Evolutionary conservation across 257 asterid genomes (phyloP).

Genomic region (Sherardia arvensis): DNA sequence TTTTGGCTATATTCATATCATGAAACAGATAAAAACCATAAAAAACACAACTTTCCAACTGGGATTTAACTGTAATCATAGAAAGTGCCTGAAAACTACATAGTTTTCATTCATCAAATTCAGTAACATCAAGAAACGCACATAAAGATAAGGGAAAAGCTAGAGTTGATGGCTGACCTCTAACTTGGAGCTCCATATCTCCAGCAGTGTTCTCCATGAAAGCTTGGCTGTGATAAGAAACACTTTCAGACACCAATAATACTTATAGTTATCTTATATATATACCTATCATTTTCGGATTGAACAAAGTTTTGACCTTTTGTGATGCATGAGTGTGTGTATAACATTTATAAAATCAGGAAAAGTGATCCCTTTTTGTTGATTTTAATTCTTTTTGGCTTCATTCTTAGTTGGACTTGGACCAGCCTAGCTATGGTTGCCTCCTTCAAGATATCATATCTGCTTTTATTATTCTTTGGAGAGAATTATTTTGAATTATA

Average conservation of each 20-base stretch:
- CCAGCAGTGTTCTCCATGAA: constrained; percentile 17
- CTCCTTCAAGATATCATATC: background rate
- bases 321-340: background rate
- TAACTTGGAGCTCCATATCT: constrained; percentile 22
- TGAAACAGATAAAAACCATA: background rate
- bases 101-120: background rate
- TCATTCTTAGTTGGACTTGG: background rate
- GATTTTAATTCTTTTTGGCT: background rate
- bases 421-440: background rate
- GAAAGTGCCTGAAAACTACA: background rate
- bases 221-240: background rate
- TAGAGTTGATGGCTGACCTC: constrained; percentile 13
- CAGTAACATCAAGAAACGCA: background rate
- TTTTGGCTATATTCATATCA: background rate
- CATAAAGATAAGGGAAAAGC: background rate
- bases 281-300: background rate
- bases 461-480: too few species aligned
- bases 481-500: too few species aligned
- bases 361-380: background rate
- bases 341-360: background rate
- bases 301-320: constrained; percentile 5
- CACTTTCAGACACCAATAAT: background rate
- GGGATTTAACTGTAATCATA: background rate
- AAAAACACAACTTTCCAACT: background rate
- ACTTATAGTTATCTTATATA: background rate